These are phyloP conservation scores for Magnaporthiopsis poae DNA, from an alignment of 2,329 filamentous ascomycete species.

Conservation along the genomic window DNA sequence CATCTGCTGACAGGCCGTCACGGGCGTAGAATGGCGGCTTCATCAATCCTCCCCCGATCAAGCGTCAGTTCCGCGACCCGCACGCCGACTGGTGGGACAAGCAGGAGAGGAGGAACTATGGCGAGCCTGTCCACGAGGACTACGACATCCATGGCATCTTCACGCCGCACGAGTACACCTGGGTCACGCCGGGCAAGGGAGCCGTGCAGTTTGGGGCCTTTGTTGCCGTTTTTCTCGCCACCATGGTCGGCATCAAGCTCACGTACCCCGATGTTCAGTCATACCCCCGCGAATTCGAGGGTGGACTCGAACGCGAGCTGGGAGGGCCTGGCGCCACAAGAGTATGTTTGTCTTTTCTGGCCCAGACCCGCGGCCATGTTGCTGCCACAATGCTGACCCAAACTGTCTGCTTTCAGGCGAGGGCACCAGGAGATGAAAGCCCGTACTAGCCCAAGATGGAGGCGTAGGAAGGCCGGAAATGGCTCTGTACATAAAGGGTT, in stretches of 20 bases:
- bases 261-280: slow-evolving; percentile 64
- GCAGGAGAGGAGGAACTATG: slow-evolving; percentile 93
- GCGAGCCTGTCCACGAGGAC: slow-evolving; percentile 93
- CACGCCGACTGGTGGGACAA: slow-evolving; percentile 94
- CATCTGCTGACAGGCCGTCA: slow-evolving; percentile 15
- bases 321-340: slow-evolving; percentile 58
- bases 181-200: slow-evolving; percentile 62
- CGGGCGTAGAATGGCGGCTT: slow-evolving; percentile 71
- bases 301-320: slow-evolving; percentile 63
- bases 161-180: slow-evolving; percentile 79
- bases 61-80: slow-evolving; percentile 87
- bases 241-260: slow-evolving; percentile 58
- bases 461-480: not conserved
- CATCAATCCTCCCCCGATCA: slow-evolving; percentile 67
- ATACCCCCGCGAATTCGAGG: slow-evolving; percentile 61
- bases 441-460: slow-evolving; percentile 27
- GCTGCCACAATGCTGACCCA: slow-evolving; percentile 7
- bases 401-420: slow-evolving; percentile 31
- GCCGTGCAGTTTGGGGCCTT: slow-evolving; percentile 59
- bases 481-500: not conserved
- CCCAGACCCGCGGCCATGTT: slow-evolving; percentile 9
- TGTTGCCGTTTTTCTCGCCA: slow-evolving; percentile 49
- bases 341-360: slow-evolving; percentile 39
- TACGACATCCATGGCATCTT: slow-evolving; percentile 88
- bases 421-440: slow-evolving; percentile 44